Conservation (phyloP, 306 rosid species). For the Alnus glutinosa region DNA sequence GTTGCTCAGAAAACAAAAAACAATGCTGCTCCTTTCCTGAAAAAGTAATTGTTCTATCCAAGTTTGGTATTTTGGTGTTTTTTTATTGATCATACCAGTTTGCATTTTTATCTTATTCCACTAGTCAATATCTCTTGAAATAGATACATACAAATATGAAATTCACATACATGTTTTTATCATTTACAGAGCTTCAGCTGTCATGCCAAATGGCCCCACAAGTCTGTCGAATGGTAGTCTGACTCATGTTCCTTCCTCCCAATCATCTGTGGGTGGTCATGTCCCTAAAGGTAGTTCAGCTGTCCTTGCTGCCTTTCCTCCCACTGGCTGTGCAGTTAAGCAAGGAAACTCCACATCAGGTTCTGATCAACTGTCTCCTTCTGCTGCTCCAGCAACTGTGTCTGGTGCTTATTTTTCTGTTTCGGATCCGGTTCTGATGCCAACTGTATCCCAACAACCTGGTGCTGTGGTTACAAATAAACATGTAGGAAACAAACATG, state of each 20-base stretch:
- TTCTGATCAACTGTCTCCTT: slow-evolving; percentile 34
- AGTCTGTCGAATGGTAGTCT: slow-evolving; percentile 57
- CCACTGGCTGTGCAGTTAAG: slow-evolving; percentile 27
- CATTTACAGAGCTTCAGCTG: slow-evolving; percentile 49
- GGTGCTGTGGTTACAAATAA: slow-evolving; percentile 28
- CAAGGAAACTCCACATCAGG: slow-evolving; percentile 39
- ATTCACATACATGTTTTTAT: not conserved
- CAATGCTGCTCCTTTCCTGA: slow-evolving; percentile 34
- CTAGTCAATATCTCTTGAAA: not conserved
- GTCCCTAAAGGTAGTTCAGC: slow-evolving; percentile 34
- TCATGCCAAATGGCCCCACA: slow-evolving; percentile 38
- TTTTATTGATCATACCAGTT: not conserved
- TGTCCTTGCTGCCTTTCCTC: slow-evolving; percentile 35
- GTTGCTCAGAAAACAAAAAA: slow-evolving; percentile 43
- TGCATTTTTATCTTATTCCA: not conserved
- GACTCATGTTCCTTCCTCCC: slow-evolving; percentile 33
- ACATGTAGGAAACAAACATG: slow-evolving; percentile 36
- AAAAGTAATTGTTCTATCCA: slow-evolving; percentile 43
- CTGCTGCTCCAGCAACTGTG: slow-evolving; percentile 29
- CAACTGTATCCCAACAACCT: slow-evolving; percentile 31
- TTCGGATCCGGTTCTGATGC: slow-evolving; percentile 45
- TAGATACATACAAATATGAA: not conserved
- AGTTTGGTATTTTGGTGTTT: slow-evolving; percentile 2
- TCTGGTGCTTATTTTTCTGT: slow-evolving; percentile 39
- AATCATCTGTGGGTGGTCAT: slow-evolving; percentile 32